These are phyloP conservation scores for Exophiala alcalophila DNA, from an alignment of 2,329 filamentous ascomycete species.

Conservation along the genomic window DNA sequence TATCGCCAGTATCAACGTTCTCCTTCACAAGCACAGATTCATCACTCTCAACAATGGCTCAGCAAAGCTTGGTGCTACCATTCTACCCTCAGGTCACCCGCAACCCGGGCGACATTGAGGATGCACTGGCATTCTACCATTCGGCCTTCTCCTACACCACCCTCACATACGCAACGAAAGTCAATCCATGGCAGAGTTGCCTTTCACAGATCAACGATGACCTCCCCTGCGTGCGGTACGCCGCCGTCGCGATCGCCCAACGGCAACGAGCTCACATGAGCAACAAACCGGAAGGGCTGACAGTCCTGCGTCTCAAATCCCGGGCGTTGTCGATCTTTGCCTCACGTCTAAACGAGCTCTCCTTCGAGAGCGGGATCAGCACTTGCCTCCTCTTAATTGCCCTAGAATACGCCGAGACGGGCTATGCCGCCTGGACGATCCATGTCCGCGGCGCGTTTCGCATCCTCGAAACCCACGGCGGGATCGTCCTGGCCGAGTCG, in stretches of 20 bases:
- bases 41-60: background rate
- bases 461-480: slow-evolving; percentile 24
- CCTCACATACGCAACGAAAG: slow-evolving; percentile 21
- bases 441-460: slow-evolving; percentile 22
- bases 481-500: slow-evolving; percentile 21
- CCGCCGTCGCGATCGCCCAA: slow-evolving; percentile 20
- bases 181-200: slow-evolving; percentile 26
- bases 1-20: slow-evolving; percentile 14
- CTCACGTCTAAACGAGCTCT: slow-evolving; percentile 17
- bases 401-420: slow-evolving; percentile 24
- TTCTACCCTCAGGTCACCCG: slow-evolving; percentile 10
- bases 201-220: slow-evolving; percentile 21
- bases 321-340: slow-evolving; percentile 22
- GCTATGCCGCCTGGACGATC: slow-evolving; percentile 22
- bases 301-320: slow-evolving; percentile 21
- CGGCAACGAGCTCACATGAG: slow-evolving; percentile 24
- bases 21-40: slow-evolving; percentile 4
- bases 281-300: slow-evolving; percentile 15
- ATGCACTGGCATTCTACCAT: slow-evolving; percentile 21
- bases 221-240: slow-evolving; percentile 23
- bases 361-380: slow-evolving; percentile 22
- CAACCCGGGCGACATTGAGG: slow-evolving; percentile 14
- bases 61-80: background rate
- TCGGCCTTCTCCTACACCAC: slow-evolving; percentile 23
- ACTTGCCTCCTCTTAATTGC: slow-evolving; percentile 22